Evolutionary conservation across 371 early-diverging fungal species (phyloP).

Genomic region (Circinella umbellata): DNA sequence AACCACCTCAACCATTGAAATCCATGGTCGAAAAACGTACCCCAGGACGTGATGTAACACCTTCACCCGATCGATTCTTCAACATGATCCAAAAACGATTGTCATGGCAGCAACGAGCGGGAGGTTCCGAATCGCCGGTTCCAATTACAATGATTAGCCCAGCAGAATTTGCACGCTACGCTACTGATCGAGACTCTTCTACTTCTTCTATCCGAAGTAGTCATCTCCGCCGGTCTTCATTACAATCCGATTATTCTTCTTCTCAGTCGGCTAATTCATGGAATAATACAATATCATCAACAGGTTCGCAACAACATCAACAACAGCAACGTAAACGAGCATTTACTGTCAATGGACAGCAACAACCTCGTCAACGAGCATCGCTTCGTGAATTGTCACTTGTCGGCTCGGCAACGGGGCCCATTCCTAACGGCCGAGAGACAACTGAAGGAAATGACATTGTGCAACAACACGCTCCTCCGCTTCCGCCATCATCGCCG

Average conservation of each 20-base stretch:
- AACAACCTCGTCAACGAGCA: constrained; percentile 35
- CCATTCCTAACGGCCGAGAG: constrained; percentile 15
- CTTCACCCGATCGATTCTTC: constrained; percentile 45
- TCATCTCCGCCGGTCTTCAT: constrained; percentile 49
- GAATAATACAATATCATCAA: constrained; percentile 29
- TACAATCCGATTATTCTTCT: constrained; percentile 51
- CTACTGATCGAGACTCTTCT: constrained; percentile 51
- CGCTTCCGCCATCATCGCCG: constrained; percentile 28
- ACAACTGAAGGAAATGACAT: not conserved
- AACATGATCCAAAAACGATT: constrained; percentile 46
- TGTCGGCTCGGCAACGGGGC: constrained; percentile 10
- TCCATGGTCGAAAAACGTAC: constrained; percentile 10
- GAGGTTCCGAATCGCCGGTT: constrained; percentile 48
- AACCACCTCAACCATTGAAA: constrained; percentile 16
- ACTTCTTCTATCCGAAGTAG: constrained; percentile 56
- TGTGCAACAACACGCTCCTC: constrained; percentile 14
- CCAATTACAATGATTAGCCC: constrained; percentile 47
- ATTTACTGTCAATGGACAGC: not conserved
- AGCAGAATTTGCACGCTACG: constrained; percentile 48
- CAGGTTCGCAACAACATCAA: constrained; percentile 24
- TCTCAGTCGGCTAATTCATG: constrained; percentile 39
- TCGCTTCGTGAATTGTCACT: constrained; percentile 41
- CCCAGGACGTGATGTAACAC: constrained; percentile 20
- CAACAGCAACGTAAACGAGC: constrained; percentile 11
- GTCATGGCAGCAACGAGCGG: constrained; percentile 41